Conservation (phyloP, 2,329 filamentous ascomycete genomes). For the Diaporthe nobilis region DNA sequence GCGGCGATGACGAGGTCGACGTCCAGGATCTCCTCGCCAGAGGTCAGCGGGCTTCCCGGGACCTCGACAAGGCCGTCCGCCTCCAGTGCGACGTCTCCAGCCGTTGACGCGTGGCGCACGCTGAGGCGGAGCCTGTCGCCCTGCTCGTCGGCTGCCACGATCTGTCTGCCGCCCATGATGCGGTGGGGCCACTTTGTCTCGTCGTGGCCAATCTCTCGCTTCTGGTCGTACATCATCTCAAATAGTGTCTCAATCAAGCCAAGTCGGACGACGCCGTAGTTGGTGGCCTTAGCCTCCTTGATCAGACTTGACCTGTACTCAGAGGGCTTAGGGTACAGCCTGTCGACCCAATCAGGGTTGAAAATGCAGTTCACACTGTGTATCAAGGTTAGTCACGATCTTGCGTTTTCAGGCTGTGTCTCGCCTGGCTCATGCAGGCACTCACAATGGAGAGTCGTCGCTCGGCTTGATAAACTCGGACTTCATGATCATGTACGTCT, state of each 20-base stretch:
- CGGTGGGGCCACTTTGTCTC: conserved; percentile 85
- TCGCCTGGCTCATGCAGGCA: conserved; percentile 43
- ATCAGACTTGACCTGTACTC: conserved; percentile 73
- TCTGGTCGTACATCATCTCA: conserved; percentile 88
- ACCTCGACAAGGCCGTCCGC: conserved; percentile 52
- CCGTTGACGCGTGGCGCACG: conserved; percentile 62
- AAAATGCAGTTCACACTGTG: conserved; percentile 95
- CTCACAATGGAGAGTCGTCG: conserved; percentile 96
- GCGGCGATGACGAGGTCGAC: conserved; percentile 88
- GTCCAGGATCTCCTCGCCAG: conserved; percentile 73
- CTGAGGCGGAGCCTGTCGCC: conserved; percentile 68
- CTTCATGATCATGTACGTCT: conserved; percentile 84
- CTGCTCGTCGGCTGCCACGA: conserved; percentile 73
- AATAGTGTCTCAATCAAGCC: conserved; percentile 91
- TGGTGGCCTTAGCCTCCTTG: conserved; percentile 83
- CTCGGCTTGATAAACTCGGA: conserved; percentile 88
- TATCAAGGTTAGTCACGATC: background rate
- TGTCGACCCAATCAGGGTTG: conserved; percentile 87
- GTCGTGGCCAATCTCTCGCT: conserved; percentile 76
- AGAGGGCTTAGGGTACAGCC: conserved; percentile 77
- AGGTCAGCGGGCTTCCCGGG: background rate
- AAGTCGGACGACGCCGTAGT: conserved; percentile 95
- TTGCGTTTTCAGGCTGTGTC: background rate
- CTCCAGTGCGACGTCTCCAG: conserved; percentile 50
- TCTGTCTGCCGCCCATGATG: conserved; percentile 78